Percentiles rank a stretch among this genome's conserved stretches.
phyloP scores from a whole-genome alignment of 2,329 filamentous ascomycete species.

The Alternaria sp. region DNA sequence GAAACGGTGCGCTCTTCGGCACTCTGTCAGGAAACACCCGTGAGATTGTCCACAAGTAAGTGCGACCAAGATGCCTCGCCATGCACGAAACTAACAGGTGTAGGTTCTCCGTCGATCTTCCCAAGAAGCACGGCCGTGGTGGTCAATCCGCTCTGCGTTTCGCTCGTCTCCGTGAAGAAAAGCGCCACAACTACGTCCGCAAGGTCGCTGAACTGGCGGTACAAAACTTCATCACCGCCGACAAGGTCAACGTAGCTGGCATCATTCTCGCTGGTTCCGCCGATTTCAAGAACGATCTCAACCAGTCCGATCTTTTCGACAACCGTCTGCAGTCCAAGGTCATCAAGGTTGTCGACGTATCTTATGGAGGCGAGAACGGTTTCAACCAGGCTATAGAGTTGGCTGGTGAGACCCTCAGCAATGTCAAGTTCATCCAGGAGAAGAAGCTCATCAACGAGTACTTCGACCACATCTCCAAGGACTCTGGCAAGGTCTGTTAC shows the following conservation, averaged over 20 bases:
- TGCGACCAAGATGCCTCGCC: background rate
- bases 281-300: slow-evolving; percentile 99
- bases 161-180: slow-evolving; percentile 98
- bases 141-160: slow-evolving; percentile 99
- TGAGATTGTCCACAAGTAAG: slow-evolving; percentile 87
- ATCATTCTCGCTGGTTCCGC: slow-evolving; percentile 95
- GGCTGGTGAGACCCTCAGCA: slow-evolving; percentile 92
- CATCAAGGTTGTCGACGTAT: slow-evolving; percentile 99
- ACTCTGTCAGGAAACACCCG: slow-evolving; percentile 97
- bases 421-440: slow-evolving; percentile 99
- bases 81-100: background rate
- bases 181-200: slow-evolving; percentile 99
- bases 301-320: slow-evolving; percentile 97
- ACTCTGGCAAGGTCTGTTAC: slow-evolving; percentile 96
- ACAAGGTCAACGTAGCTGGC: slow-evolving; percentile 98
- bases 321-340: slow-evolving; percentile 90
- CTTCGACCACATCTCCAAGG: slow-evolving; percentile 98
- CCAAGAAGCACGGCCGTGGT: slow-evolving; percentile 99
- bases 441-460: slow-evolving; percentile 99
- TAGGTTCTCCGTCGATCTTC: slow-evolving; percentile 89
- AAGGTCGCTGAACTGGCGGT: slow-evolving; percentile 98
- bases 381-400: slow-evolving; percentile 99
- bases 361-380: slow-evolving; percentile 97
- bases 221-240: slow-evolving; percentile 97
- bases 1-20: slow-evolving; percentile 96